Base-by-base conservation (phyloP, 352 stramenopile genomes). In the Thraustotheca clavata region DNA sequence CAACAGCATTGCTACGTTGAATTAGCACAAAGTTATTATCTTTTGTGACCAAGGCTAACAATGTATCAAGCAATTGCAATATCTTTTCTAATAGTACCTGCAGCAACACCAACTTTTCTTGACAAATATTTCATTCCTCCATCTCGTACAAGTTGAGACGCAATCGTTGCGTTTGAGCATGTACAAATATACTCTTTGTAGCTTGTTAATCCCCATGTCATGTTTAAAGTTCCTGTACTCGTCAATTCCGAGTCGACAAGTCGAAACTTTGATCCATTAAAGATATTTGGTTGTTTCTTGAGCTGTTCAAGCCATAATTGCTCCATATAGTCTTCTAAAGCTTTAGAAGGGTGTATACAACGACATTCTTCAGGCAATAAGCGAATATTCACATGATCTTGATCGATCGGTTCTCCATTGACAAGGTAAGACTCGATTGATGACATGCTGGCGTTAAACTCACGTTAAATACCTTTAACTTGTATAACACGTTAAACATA, bases 181-280 rank as follows among this genome's bases (percentile, higher is more conserved):
- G 74, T 86, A 40, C 79, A 79, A 49, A 94, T 31, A 49, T 91
- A 91, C 57, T 83, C 76, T 31, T 79, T 81, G 71, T 94, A 94
- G 67, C 57, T 47, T n/a, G 67, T 71, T 14, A 71, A 35, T 27
- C 67, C 67, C 36, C 46, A 69, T 31, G 34, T 12, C 32, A 71
- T 31, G 5, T 46, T 26, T 14, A 71, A 49, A 6, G 11, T 16
- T 88, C 76, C 0, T 77, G 43, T 1, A n/a, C n/a, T n/a, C 79
- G 80, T 61, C 71, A 88, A 29, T 71, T 54, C 46, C 76, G 57
- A 27, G 49, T 59, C 2, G 86, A 61, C 26, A 32, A 87, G 57
- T 0, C 83, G 79, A 49, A 92, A 89, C 68, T 92, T 92, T 48
- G 72, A 71, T 11, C 70, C 83, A 62, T 92, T 91, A 67, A 92